Evolutionary conservation across 805 yeast species (phyloP), one percentile per base, ranked within the genome.

Genomic region (Nakazawaea wickerhamii): DNA sequence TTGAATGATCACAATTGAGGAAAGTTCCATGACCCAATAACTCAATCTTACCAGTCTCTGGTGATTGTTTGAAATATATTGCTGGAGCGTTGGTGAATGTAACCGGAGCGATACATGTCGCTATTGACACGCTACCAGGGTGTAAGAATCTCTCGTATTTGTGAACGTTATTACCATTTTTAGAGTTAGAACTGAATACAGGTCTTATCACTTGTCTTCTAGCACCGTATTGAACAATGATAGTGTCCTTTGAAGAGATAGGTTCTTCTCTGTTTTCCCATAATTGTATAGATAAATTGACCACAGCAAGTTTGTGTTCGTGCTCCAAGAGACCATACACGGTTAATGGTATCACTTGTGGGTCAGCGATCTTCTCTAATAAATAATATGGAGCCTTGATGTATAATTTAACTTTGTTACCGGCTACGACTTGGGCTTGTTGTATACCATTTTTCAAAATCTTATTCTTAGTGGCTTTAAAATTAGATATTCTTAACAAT

Each of bases 251-350:
- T n/a, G 95, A 77, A 37, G 89, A 84, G 44, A 93, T 73, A 25
- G 98, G 95, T 41, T 77, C 75, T 37, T 84, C 90, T 54, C 81
- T 87, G 50, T 84, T 95, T 63, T 91, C 95, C 90, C 96, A 89
- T 23, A 93, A 74, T 52, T 83, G 80, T 48, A 88, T 75, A 6
- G 91, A 75, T 55, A 87, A 81, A 63, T 91, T 88, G 46, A 86
- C 81, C 30, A 85, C 84, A 0, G 95, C 83, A 48, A 78, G 73
- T 59, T 90, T 84, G 58, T 88, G 95, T 61, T 93, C 99, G 55
- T 89, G 89, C 43, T 79, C 75, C 49, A 90, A 67, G 53, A 93
- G 70, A 2, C 89, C 84, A 59, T 83, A 91, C 4, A 88, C 57
- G 1, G 79, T 70, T 47, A 85, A 74, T 36, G 89, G 81, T 14